Percentiles rank a stretch among this genome's conserved stretches.
Evolutionary conservation across 768 basidiomycete species (phyloP).

Genomic region (Leccinum uliginosum): DNA sequence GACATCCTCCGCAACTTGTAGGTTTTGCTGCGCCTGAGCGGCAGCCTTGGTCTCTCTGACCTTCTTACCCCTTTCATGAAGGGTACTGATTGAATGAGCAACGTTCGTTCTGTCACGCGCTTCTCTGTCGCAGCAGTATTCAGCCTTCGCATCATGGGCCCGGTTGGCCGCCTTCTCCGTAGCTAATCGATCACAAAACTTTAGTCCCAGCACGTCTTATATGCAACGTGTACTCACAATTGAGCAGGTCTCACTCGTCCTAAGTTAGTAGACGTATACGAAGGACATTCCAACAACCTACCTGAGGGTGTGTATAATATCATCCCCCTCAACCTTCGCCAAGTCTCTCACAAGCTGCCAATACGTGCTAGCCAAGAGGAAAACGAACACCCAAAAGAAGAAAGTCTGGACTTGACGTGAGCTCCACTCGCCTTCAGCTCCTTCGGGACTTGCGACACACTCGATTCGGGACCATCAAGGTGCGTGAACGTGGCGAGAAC

Average conservation of each 20-base stretch:
- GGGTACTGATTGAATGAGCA: conserved; percentile 42
- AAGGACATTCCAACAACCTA: too few species aligned
- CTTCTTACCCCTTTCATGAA: conserved; percentile 55
- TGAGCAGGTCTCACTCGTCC: conserved; percentile 43
- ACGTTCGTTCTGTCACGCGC: conserved; percentile 42
- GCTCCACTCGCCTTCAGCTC: conserved; percentile 18
- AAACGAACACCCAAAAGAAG: conserved; percentile 91
- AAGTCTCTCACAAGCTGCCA: conserved; percentile 89
- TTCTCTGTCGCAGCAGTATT: conserved; percentile 39
- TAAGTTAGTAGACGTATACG: too few species aligned
- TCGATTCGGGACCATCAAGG: too few species aligned
- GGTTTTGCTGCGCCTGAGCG: conserved; percentile 37
- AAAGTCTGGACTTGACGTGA: conserved; percentile 52
- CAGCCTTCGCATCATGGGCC: conserved; percentile 48
- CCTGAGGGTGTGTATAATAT: too few species aligned
- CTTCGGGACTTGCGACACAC: too few species aligned
- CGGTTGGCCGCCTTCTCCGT: conserved; percentile 56
- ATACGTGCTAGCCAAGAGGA: conserved; percentile 87
- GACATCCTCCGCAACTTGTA: conserved; percentile 32
- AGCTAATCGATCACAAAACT: conserved; percentile 32
- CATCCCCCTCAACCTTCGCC: conserved; percentile 44
- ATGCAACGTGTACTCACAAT: conserved; percentile 37
- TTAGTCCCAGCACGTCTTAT: not conserved
- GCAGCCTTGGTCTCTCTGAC: conserved; percentile 66
- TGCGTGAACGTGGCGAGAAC: too few species aligned